These are phyloP conservation scores for Anisodus acutangulus DNA, from an alignment of 257 asterid genomes.

Conservation along the genomic window DNA sequence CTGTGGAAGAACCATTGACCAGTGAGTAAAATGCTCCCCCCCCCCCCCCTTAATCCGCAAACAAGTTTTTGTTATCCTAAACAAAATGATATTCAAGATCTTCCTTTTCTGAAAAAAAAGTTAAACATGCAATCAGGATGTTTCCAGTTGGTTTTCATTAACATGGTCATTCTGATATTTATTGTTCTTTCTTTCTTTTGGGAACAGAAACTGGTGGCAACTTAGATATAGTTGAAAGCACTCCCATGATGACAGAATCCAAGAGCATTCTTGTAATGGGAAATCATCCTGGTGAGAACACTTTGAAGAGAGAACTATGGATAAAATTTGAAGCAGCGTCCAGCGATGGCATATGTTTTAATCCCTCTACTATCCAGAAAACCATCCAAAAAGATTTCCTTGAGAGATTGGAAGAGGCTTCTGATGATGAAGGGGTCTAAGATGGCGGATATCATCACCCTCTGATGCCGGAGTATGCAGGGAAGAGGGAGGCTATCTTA, in stretches of 20 bases:
- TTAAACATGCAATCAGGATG: slow-evolving; percentile 40
- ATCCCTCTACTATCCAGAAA: slow-evolving; percentile 36
- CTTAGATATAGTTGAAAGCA: slow-evolving; percentile 51
- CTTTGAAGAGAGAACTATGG: slow-evolving; percentile 96
- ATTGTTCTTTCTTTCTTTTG: background rate
- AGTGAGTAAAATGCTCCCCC: slow-evolving; percentile 31
- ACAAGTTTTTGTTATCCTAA: slow-evolving; percentile 25
- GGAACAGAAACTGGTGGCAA: slow-evolving; percentile 43
- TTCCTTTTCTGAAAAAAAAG: slow-evolving; percentile 29
- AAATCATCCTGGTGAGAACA: slow-evolving; percentile 91
- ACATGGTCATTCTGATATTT: background rate
- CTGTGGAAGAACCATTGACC: slow-evolving; percentile 47
- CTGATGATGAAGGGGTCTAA: slow-evolving; percentile 30
- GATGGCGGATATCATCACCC: slow-evolving; percentile 18
- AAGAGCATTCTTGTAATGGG: slow-evolving; percentile 53
- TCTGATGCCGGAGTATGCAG: background rate
- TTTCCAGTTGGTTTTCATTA: background rate
- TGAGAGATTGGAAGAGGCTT: slow-evolving; percentile 76
- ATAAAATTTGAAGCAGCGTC: slow-evolving; percentile 85
- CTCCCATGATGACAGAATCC: slow-evolving; percentile 69
- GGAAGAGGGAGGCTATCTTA: background rate
- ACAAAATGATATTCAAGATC: slow-evolving; percentile 33
- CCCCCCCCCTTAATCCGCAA: slow-evolving; percentile 21
- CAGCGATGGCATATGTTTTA: slow-evolving; percentile 44
- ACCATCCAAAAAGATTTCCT: slow-evolving; percentile 60